phyloP scores from a whole-genome alignment of 345 rosid species.

The Citrus glauca region DNA sequence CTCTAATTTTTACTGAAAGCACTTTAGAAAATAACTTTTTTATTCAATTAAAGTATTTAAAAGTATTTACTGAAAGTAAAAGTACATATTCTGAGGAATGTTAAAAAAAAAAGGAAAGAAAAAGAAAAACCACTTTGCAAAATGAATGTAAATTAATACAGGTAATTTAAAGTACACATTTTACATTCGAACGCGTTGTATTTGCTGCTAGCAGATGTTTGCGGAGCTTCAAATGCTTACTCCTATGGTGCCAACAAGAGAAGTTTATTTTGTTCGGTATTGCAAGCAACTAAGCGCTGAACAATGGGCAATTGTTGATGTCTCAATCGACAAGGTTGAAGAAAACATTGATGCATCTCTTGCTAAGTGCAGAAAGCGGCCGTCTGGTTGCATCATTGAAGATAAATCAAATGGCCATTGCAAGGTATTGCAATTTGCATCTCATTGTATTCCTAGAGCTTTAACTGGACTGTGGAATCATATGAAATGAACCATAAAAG shows the following conservation, averaged over 20 bases:
- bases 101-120: too few relatives aligned
- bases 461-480: neutral
- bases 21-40: neutral
- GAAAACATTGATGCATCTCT: constrained; percentile 82
- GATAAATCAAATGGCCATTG: constrained; percentile 92
- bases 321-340: constrained; percentile 77
- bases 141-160: neutral
- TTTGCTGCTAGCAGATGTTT: constrained; percentile 68
- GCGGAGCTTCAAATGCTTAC: constrained; percentile 94
- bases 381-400: constrained; percentile 94
- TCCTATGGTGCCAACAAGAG: constrained; percentile 88
- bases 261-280: constrained; percentile 79
- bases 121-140: neutral
- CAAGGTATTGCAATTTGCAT: constrained; percentile 39
- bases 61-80: too few relatives aligned
- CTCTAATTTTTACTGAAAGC: neutral
- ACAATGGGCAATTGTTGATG: constrained; percentile 92
- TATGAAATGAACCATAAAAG: neutral
- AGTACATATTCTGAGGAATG: too few relatives aligned
- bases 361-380: constrained; percentile 81
- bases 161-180: neutral
- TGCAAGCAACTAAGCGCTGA: constrained; percentile 79
- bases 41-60: too few relatives aligned
- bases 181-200: neutral
- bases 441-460: neutral